These are phyloP conservation scores for Tritrichomonas foetus DNA, from an alignment of 208 protist species.

Conservation along the genomic window DNA sequence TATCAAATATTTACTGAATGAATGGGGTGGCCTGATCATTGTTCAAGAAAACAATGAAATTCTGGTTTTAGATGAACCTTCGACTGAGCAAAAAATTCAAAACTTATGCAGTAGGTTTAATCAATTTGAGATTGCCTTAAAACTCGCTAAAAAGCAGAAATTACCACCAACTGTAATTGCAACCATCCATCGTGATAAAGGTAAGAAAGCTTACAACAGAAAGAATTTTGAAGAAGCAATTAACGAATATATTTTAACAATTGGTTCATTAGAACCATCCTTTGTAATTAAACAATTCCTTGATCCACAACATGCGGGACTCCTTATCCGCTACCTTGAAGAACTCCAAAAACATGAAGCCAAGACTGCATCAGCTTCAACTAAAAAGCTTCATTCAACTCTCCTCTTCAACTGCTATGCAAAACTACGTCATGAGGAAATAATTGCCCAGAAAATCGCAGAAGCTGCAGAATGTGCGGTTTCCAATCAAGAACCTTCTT, in stretches of 20 bases:
- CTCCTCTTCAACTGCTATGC: slow-evolving; percentile 42
- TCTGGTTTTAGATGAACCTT: background rate
- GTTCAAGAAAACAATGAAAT: background rate
- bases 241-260: slow-evolving; percentile 14
- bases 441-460: background rate
- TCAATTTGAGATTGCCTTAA: background rate
- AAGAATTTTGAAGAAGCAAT: background rate
- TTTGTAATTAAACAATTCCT: background rate
- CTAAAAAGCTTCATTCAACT: background rate
- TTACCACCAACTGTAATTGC: background rate
- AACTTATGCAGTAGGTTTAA: background rate
- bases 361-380: background rate
- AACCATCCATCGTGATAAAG: background rate
- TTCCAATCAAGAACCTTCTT: background rate
- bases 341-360: slow-evolving; percentile 10
- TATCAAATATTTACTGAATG: background rate
- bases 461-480: background rate
- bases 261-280: background rate
- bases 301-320: background rate
- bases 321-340: background rate
- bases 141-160: background rate
- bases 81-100: background rate
- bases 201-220: background rate
- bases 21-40: background rate
- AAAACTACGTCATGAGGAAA: background rate